Conservation (phyloP, 148 eudicot genomes). For the Talinum fruticosum region DNA sequence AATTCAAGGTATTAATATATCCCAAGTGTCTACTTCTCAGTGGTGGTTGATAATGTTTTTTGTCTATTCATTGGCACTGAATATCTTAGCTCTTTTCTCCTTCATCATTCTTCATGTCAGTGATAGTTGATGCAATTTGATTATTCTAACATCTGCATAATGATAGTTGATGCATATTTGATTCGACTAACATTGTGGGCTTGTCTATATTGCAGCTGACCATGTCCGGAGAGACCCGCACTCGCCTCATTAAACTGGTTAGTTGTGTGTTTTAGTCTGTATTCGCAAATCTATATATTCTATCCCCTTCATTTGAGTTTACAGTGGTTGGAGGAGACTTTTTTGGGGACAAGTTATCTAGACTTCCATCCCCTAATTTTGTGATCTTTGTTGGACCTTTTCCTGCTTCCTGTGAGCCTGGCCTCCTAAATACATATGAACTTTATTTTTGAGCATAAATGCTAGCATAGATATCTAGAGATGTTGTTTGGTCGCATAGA, state of each 20-base stretch:
- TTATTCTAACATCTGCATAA: neutral
- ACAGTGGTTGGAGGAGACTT: neutral
- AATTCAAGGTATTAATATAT: neutral
- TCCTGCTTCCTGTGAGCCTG: neutral
- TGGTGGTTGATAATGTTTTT: neutral
- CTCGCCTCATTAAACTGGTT: constrained; percentile 84
- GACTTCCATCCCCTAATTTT: neutral
- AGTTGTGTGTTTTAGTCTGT: constrained; percentile 26
- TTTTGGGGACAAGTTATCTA: neutral
- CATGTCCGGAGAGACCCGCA: constrained; percentile 65
- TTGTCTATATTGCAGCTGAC: constrained; percentile 55
- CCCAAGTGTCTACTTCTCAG: neutral
- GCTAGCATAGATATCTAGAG: neutral
- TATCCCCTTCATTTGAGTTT: neutral
- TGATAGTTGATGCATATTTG: neutral
- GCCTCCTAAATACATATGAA: neutral
- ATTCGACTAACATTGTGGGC: neutral
- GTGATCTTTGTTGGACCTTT: neutral
- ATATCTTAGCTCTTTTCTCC: neutral
- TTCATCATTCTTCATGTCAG: neutral
- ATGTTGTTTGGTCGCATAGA: neutral
- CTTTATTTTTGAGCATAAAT: neutral
- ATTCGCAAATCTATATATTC: neutral
- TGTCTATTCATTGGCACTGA: neutral
- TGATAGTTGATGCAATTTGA: neutral